A percentile compares a stretch with the other conserved stretches of the same genome.
phyloP scores from a whole-genome alignment of 495 filamentous ascomycete genomes.

The Aspergillus saccharolyticus region DNA sequence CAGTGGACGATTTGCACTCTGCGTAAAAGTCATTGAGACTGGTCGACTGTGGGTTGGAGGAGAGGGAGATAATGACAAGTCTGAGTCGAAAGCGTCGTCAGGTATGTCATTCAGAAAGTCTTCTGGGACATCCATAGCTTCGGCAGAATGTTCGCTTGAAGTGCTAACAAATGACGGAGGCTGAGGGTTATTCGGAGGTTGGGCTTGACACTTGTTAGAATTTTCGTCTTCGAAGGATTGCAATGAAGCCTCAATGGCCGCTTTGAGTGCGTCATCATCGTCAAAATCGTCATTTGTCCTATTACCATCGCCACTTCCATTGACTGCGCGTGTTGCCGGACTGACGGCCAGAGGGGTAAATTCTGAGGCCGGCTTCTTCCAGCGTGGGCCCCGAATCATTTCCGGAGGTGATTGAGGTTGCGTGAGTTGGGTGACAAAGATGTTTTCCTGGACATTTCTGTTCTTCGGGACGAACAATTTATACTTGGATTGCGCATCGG shows the following conservation, averaged over 20 bases:
- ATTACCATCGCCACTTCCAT: neutral
- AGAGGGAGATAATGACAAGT: slow-evolving; percentile 33
- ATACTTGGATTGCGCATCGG: slow-evolving; percentile 31
- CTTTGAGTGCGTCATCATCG: slow-evolving; percentile 33
- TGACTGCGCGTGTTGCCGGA: neutral
- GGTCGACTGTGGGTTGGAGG: slow-evolving; percentile 11
- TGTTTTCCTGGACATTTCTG: slow-evolving; percentile 39
- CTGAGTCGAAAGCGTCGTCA: slow-evolving; percentile 44
- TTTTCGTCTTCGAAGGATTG: slow-evolving; percentile 40
- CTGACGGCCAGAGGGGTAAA: neutral
- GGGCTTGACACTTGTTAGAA: neutral
- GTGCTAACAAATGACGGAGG: neutral
- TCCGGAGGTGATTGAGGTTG: slow-evolving; percentile 48
- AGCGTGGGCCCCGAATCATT: slow-evolving; percentile 47
- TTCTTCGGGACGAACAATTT: slow-evolving; percentile 45
- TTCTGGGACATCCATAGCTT: slow-evolving; percentile 8
- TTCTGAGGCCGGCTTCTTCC: slow-evolving; percentile 41
- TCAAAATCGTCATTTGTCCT: neutral
- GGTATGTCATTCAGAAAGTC: slow-evolving; percentile 43
- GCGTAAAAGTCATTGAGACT: slow-evolving; percentile 11
- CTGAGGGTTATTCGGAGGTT: neutral
- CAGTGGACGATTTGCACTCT: slow-evolving; percentile 19
- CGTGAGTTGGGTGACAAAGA: slow-evolving; percentile 51
- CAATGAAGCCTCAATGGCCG: slow-evolving; percentile 39
- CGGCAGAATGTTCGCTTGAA: slow-evolving; percentile 3